Evolutionary conservation across 768 basidiomycete species (phyloP), one percentile per base, ranked within the genome.

Genomic region (Amanita rimosa): DNA sequence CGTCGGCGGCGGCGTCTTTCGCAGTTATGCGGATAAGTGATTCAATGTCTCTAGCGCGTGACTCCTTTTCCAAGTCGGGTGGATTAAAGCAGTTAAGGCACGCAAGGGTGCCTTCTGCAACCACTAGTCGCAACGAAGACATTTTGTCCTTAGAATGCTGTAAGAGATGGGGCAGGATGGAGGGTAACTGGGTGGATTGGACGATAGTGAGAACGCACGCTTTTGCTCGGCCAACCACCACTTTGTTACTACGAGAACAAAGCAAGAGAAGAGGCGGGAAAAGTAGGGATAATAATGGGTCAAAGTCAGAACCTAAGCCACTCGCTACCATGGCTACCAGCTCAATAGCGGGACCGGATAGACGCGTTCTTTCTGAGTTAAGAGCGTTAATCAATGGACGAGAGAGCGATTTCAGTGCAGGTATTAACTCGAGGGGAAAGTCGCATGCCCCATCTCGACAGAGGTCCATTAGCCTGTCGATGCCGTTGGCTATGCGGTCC

Each of bases 61-160:
- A 52, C 41, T 87, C 84, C 60, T 76, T 83, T 62, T 85, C 85
- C 26, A 89, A 61, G 54, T 89, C 85, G 0, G 85, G 84, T 7
- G 86, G 87, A 62, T 85, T 87, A 60, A 81, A 82, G 55, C 75
- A 80, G 52, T 85, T 85, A 46, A 91, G 66, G 53, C 80, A 83
- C 13, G 72, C 69, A 43, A 89, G 58, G 0, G 80, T 69, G 26
- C 77, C 71, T 61, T 90, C 85, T 3, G 78, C 75, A n/a, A 78
- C 76, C 14, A 74, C 72, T 4, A 85, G 58, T 46, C 90, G 74
- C 24, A 83, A 65, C 2, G 77, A 74, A 16, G 68, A 62, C 13
- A 83, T 79, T 59, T 90, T 91, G 60, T 90, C 86, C 58, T 75
- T 76, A 46, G 78, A 59, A 26, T 71, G 70, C 31, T 77, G 77